Conservation (phyloP, 306 rosid species). For the apple (Malus domestica) region ASM211411v1 NC_041793.1:37016501-37017000, state of each 20-base stretch:
- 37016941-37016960: background rate
- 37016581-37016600: background rate
- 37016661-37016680: background rate
- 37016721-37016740: constrained; percentile 3
- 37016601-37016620: background rate
- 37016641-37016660: background rate
- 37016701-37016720: constrained; percentile 6
- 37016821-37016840: constrained; percentile 61
- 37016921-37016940: constrained; percentile 74
- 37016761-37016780: constrained; percentile 72
- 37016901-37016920: constrained; percentile 90
- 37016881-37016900: constrained; percentile 81
- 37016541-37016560: background rate
- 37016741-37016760: constrained; percentile 54
- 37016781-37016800: constrained; percentile 79
- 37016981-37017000: background rate
- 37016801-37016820: constrained; percentile 66
- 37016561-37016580: background rate
- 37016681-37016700: background rate
- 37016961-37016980: background rate
- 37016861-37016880: constrained; percentile 59
- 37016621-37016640: background rate
- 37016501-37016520: background rate
- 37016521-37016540: background rate
- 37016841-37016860: constrained; percentile 79